These are phyloP conservation scores for Scheffersomyces illinoinensis DNA, from an alignment of 1,139 yeast species.

Conservation along the genomic window DNA sequence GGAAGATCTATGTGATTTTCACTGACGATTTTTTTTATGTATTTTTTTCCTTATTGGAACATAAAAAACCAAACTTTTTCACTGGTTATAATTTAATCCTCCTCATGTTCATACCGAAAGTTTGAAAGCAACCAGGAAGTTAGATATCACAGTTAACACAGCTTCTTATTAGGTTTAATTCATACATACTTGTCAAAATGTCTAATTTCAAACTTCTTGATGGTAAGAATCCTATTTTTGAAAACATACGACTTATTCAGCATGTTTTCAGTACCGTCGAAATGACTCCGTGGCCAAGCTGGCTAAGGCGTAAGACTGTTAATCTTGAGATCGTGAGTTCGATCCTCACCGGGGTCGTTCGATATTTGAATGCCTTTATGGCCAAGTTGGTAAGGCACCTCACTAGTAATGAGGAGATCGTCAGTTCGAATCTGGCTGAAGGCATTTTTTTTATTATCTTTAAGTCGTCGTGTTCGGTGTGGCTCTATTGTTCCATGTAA, in stretches of 20 bases:
- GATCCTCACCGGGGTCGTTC: slow-evolving; percentile 17
- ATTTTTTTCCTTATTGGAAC: no score
- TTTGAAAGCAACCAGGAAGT: no score
- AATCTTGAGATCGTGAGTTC: slow-evolving; percentile 18
- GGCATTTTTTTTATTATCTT: slow-evolving; percentile 44
- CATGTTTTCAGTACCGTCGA: not conserved
- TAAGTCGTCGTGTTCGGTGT: not conserved
- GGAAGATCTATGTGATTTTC: no score
- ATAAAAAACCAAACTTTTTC: no score
- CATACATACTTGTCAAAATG: no score
- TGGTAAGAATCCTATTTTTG: not conserved
- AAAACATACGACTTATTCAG: not conserved
- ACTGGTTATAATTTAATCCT: no score
- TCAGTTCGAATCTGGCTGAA: slow-evolving; percentile 84
- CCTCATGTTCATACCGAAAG: no score
- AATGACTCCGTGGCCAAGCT: slow-evolving; percentile 22
- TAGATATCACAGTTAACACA: no score
- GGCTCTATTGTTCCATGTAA: not conserved
- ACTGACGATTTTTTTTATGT: no score
- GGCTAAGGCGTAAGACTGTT: slow-evolving; percentile 19
- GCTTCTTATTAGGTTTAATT: no score
- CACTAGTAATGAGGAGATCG: slow-evolving; percentile 91
- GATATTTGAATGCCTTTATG: slow-evolving; percentile 17
- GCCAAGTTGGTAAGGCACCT: slow-evolving; percentile 92
- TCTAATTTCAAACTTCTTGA: not conserved